Evolutionary conservation across 2,329 filamentous ascomycete species (phyloP), one percentile per base, ranked within the genome.

Genomic region (Calycina herbarum): DNA sequence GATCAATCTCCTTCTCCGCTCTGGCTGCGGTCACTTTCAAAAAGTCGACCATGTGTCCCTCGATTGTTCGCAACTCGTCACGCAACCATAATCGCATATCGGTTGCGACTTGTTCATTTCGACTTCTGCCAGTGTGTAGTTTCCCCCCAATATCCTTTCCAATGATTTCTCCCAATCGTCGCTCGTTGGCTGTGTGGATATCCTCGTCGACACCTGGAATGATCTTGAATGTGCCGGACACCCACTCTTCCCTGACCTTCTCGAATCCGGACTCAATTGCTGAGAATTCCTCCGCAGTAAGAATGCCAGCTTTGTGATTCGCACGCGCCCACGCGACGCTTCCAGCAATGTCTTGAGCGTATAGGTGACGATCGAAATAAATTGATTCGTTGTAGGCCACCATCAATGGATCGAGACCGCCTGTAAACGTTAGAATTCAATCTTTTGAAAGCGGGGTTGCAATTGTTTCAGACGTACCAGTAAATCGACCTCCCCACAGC

Each of bases 31-130:
- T 86, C 59, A 93, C 89, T 73, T 86, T 82, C 51, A 97, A 81
- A 71, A 96, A 85, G 63, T 86, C 84, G 56, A 86, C 82, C 4
- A 97, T 82, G 72, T 88, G 86, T 42, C 72, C 77, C 72, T 96
- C 92, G 61, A 96, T 86, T 69, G 82, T 82, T 64, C 83, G 84
- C 65, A 97, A 81, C 79, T 90, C 85, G 69, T 94, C 89, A 56
- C 92, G 85, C 69, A 96, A 80, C 93, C 93, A 97, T 77, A 97
- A 82, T 67, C 93, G 89, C 91, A 97, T 94, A 74, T 96, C 93
- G 27, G 90, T 94, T 59, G 89, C 93, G 64, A 96, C 88, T 79
- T 97, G 93, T 79, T 97, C 93, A 75, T 97, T 97, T 72, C 93
- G 86, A 77, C 90, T 94, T 62, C 94, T 89, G 56, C 89, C 89